Evolutionary conservation across 2,329 filamentous ascomycete species (phyloP).

Genomic region (Colletotrichum plurivorum): DNA sequence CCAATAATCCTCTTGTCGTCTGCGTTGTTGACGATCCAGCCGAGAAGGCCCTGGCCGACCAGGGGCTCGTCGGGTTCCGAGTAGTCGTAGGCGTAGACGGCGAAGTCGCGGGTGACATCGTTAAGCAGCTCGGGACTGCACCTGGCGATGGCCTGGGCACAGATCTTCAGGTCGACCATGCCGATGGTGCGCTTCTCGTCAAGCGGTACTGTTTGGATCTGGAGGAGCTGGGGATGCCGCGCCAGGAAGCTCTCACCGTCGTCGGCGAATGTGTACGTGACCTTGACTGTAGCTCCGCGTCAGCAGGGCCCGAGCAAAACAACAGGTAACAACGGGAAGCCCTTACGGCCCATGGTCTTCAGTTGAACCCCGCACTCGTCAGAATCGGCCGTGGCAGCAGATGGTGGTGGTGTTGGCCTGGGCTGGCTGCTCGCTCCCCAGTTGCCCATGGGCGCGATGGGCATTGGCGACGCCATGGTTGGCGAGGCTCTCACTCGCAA

Average conservation of each 20-base stretch:
- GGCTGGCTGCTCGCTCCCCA: constrained; percentile 49
- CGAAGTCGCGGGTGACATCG: constrained; percentile 85
- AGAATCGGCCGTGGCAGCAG: constrained; percentile 44
- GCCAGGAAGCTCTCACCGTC: constrained; percentile 91
- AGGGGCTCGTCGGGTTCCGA: constrained; percentile 94
- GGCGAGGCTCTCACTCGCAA: constrained; percentile 37
- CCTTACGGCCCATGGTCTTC: constrained; percentile 78
- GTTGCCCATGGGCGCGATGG: constrained; percentile 48
- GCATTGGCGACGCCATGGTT: constrained; percentile 58
- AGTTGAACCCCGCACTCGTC: constrained; percentile 68
- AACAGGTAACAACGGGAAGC: constrained; percentile 25
- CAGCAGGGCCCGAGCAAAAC: constrained; percentile 17
- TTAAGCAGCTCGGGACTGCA: constrained; percentile 88
- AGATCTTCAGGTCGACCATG: constrained; percentile 87
- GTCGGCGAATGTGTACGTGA: constrained; percentile 95
- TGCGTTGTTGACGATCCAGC: constrained; percentile 73
- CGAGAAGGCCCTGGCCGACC: constrained; percentile 96
- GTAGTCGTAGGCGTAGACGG: constrained; percentile 97
- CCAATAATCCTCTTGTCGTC: constrained; percentile 81
- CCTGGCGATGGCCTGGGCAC: constrained; percentile 83
- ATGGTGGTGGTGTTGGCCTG: constrained; percentile 13
- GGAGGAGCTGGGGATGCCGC: constrained; percentile 83
- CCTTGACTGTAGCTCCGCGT: constrained; percentile 78
- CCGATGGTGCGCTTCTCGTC: constrained; percentile 88
- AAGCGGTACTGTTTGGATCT: constrained; percentile 84